These are phyloP conservation scores for Suillus weaverae DNA, from an alignment of 768 basidiomycete genomes.

Conservation along the genomic window DNA sequence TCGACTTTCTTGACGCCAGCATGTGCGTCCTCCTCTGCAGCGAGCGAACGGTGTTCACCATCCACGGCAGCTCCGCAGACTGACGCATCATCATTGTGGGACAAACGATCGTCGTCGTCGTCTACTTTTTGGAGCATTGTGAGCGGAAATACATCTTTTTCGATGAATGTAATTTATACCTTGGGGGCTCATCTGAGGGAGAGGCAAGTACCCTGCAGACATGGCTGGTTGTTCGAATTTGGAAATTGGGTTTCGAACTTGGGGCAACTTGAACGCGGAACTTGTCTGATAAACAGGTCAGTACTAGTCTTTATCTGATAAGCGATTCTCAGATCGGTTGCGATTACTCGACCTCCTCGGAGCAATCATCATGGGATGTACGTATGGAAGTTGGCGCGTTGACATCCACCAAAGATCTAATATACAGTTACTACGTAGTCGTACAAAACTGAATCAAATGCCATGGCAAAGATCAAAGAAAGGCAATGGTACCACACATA, in stretches of 20 bases:
- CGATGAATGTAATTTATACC: constrained; percentile 13
- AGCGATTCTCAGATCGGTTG: neutral
- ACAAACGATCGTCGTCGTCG: constrained; percentile 3
- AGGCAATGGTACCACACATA: neutral
- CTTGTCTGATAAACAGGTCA: no score
- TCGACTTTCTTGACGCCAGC: constrained; percentile 49
- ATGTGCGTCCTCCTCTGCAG: constrained; percentile 29
- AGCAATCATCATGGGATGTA: no score
- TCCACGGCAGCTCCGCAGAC: neutral
- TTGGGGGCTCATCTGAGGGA: constrained; percentile 15
- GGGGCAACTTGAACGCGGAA: no score
- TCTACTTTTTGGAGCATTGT: constrained; percentile 11
- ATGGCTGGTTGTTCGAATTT: constrained; percentile 8
- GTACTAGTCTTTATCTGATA: neutral
- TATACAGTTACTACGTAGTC: no score
- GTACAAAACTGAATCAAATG: neutral
- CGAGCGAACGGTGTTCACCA: neutral
- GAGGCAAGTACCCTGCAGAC: constrained; percentile 16
- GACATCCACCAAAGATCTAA: neutral
- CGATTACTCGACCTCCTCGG: neutral
- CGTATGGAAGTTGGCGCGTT: neutral
- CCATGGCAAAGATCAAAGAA: neutral
- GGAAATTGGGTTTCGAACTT: neutral
- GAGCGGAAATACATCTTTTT: neutral
- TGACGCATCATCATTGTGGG: neutral